phyloP scores from a whole-genome alignment of 202 grass and related monocot species.

The Panicum virgatum region DNA sequence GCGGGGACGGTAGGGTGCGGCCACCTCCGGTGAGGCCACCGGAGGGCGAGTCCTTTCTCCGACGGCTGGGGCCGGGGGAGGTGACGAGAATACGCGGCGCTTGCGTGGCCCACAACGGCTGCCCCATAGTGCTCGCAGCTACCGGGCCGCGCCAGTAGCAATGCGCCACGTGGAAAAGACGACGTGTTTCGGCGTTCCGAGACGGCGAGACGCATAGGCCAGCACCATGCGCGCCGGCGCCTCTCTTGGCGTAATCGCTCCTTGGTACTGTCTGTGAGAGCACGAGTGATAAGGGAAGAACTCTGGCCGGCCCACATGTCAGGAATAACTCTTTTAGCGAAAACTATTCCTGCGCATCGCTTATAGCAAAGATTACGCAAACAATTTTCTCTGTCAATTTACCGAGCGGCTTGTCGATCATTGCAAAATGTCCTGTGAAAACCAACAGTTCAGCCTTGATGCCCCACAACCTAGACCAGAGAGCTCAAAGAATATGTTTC shows the following conservation, averaged over 20 bases:
- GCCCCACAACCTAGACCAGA: not conserved
- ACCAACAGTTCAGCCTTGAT: not conserved
- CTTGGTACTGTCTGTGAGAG: not conserved
- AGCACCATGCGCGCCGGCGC: not conserved
- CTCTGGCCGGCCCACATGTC: not conserved
- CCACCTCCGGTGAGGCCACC: not conserved
- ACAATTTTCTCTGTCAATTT: not conserved
- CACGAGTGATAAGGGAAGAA: not conserved
- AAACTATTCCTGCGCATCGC: not conserved
- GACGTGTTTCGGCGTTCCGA: conserved; percentile 33
- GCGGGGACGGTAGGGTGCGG: not conserved
- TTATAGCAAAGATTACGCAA: not conserved
- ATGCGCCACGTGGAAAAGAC: conserved; percentile 17
- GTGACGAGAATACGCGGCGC: not conserved
- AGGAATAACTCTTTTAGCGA: not conserved
- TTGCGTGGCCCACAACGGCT: not conserved
- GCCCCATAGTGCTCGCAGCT: not conserved
- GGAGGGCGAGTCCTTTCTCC: not conserved
- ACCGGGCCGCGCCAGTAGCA: not conserved
- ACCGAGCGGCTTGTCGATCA: not conserved
- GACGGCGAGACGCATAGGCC: not conserved
- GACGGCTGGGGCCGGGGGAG: not conserved
- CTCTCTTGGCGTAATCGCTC: not conserved
- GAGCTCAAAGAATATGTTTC: not conserved
- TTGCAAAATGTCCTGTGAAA: not conserved